Conservation (phyloP, 1,139 yeast genomes). For the Yamadazyma atmosphaerica region DNA sequence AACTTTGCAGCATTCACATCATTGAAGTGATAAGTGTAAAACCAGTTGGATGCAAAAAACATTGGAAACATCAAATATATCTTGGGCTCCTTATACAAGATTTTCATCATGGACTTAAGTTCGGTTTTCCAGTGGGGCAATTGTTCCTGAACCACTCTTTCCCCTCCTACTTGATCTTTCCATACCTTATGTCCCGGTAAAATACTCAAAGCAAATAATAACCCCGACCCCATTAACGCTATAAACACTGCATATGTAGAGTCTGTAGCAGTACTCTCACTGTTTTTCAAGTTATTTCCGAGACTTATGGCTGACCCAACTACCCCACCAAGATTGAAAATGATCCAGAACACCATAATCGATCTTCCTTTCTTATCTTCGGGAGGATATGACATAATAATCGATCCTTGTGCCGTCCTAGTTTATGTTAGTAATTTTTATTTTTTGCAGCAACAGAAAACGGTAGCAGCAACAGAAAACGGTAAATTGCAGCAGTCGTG, state of each 20-base stretch:
- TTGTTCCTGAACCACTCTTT: conserved; percentile 45
- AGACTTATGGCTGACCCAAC: conserved; percentile 59
- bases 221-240: conserved; percentile 24
- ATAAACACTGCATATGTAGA: conserved; percentile 62
- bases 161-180: conserved; percentile 46
- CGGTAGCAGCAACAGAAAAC: too few relatives aligned
- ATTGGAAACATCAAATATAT: conserved; percentile 55
- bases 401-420: conserved; percentile 50
- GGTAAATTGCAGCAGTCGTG: background rate
- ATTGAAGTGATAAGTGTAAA: conserved; percentile 64
- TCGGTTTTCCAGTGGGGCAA: conserved; percentile 53
- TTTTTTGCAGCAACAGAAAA: background rate
- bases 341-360: conserved; percentile 60
- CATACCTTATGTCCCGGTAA: conserved; percentile 53
- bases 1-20: conserved; percentile 58
- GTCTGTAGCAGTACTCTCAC: conserved; percentile 42
- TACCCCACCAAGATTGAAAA: conserved; percentile 66
- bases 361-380: conserved; percentile 57
- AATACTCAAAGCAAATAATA: conserved; percentile 37
- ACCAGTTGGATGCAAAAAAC: conserved; percentile 67
- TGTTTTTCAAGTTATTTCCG: conserved; percentile 47
- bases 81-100: conserved; percentile 48
- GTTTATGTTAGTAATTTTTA: background rate
- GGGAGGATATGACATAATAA: conserved; percentile 60
- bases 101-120: conserved; percentile 38